phyloP scores from a whole-genome alignment of 768 basidiomycete genomes.

The Galerina marginata region DNA sequence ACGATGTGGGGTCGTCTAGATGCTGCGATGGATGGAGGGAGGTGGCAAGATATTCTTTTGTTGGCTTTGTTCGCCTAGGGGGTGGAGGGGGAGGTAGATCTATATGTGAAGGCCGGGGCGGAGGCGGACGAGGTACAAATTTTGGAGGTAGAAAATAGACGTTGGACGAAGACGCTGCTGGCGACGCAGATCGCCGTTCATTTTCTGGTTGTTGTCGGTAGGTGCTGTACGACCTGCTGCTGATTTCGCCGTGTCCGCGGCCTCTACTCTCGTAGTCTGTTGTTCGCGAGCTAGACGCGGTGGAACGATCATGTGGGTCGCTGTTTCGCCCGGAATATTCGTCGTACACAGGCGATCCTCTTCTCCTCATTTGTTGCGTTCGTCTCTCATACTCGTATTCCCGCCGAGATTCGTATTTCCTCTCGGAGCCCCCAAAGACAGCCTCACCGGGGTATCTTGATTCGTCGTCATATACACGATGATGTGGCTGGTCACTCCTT shows the following conservation, averaged over 20 bases:
- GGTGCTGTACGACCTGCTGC: not conserved
- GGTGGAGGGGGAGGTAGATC: slow-evolving; percentile 10
- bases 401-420: not conserved
- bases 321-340: not conserved
- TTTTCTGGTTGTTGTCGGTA: not conserved
- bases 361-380: not conserved
- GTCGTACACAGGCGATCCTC: slow-evolving; percentile 3
- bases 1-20: slow-evolving; percentile 28
- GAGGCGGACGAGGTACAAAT: not conserved
- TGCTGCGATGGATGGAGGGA: slow-evolving; percentile 34
- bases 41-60: slow-evolving; percentile 36
- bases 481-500: not conserved
- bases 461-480: not conserved
- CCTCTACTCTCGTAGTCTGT: not conserved
- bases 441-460: not conserved
- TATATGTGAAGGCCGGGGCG: not conserved
- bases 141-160: not conserved
- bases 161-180: not conserved
- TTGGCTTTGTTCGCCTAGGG: slow-evolving; percentile 25
- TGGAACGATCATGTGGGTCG: not conserved
- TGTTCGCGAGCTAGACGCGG: not conserved
- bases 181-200: too few species aligned
- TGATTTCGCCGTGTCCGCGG: not conserved
- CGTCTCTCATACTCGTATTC: not conserved
- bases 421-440: not conserved